Conservation (phyloP, 805 yeast species). For the Schizosaccharomyces osmophilus region DNA sequence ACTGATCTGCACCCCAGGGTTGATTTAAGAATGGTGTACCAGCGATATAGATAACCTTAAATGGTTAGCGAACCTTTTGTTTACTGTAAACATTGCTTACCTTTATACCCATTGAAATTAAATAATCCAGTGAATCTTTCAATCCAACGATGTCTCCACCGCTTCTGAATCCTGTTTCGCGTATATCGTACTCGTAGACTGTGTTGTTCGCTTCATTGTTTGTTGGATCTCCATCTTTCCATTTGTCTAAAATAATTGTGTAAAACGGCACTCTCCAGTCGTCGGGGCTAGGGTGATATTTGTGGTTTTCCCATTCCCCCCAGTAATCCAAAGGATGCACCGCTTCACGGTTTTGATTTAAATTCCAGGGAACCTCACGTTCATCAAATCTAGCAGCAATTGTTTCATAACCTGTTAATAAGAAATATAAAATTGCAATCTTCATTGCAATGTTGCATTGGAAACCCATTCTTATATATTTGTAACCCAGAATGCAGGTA, state of each 20-base stretch:
- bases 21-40: conserved; percentile 2
- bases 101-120: not conserved
- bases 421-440: too few species aligned
- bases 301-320: conserved; percentile 2
- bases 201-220: not conserved
- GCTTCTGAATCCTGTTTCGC: conserved; percentile 1
- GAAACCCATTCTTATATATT: too few species aligned
- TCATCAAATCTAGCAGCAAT: not conserved
- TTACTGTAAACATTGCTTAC: not conserved
- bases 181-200: not conserved
- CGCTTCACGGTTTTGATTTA: not conserved
- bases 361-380: not conserved
- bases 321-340: not conserved
- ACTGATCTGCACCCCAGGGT: conserved; percentile 2
- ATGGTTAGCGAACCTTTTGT: not conserved
- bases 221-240: conserved; percentile 2
- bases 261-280: not conserved
- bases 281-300: not conserved
- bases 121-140: not conserved
- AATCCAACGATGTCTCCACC: conserved; percentile 1
- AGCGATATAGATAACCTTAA: conserved; percentile 1
- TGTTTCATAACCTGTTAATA: too few species aligned
- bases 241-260: conserved; percentile 1
- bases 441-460: too few species aligned
- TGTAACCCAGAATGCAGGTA: too few species aligned